These are phyloP conservation scores for Rhypophila decipiens DNA, from an alignment of 495 filamentous ascomycete genomes.

Conservation along the genomic window DNA sequence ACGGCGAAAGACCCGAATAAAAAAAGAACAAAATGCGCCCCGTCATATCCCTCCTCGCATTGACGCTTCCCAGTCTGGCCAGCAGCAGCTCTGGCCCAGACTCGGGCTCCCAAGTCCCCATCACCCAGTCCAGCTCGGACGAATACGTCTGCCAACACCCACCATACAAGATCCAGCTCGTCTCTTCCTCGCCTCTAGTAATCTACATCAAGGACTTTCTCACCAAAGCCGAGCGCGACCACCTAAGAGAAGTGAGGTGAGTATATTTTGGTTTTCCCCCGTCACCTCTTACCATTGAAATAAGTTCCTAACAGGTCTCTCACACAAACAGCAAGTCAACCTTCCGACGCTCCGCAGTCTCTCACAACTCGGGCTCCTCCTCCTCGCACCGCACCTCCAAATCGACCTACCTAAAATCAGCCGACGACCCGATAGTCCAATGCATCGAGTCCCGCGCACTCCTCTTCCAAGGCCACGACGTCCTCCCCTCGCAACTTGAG, in stretches of 20 bases:
- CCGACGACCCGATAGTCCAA: conserved; percentile 52
- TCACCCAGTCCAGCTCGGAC: not conserved
- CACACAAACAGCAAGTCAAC: conserved; percentile 17
- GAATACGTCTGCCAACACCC: conserved; percentile 26
- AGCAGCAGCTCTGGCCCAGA: not conserved
- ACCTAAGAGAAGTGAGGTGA: conserved; percentile 35
- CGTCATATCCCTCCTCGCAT: not conserved
- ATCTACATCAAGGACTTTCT: conserved; percentile 46
- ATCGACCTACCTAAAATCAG: conserved; percentile 35
- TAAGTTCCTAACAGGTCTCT: conserved; percentile 1
- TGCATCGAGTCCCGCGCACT: conserved; percentile 62
- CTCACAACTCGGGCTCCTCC: conserved; percentile 21
- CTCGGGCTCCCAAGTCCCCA: conserved; percentile 20
- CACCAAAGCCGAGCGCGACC: conserved; percentile 26
- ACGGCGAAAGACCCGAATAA: not conserved
- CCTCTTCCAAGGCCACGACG: conserved; percentile 54
- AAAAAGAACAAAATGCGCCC: not conserved
- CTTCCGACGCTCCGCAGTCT: conserved; percentile 26
- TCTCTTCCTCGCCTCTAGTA: conserved; percentile 45
- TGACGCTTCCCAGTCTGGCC: not conserved
- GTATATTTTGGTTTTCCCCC: conserved; percentile 5
- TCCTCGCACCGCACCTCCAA: conserved; percentile 33
- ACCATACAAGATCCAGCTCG: conserved; percentile 38
- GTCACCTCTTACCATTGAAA: not conserved
- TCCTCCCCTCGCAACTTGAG: conserved; percentile 36